Percentiles rank a stretch among this genome's conserved stretches.
Conservation (phyloP, 192 early-diverging fungal species). For the Phlyctochytrium arcticum region DNA sequence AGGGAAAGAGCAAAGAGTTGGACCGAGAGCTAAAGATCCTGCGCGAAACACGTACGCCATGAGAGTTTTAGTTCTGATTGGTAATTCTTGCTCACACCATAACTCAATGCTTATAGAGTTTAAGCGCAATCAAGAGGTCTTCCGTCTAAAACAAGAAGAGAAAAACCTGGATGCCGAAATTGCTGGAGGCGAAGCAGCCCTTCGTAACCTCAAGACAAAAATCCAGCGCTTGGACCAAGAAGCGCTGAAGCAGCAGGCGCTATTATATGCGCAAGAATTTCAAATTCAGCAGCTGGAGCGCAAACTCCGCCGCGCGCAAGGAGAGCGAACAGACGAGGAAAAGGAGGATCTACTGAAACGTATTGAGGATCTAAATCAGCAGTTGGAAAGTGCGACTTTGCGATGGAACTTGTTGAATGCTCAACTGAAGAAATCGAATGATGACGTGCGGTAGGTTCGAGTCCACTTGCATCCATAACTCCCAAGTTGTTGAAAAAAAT, state of each 20-base stretch:
- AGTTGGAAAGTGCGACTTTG: slow-evolving; percentile 39
- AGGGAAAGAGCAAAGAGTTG: slow-evolving; percentile 43
- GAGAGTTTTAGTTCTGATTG: not conserved
- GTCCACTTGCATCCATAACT: too few species aligned
- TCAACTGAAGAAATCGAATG: slow-evolving; percentile 57
- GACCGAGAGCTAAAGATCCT: slow-evolving; percentile 52
- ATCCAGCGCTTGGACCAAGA: slow-evolving; percentile 57
- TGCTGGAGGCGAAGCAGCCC: slow-evolving; percentile 47
- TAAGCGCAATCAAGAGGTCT: slow-evolving; percentile 51
- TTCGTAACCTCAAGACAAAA: slow-evolving; percentile 44
- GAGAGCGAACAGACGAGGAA: slow-evolving; percentile 62
- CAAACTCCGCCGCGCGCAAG: slow-evolving; percentile 53
- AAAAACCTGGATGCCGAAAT: slow-evolving; percentile 51
- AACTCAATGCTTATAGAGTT: slow-evolving; percentile 36
- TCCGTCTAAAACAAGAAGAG: slow-evolving; percentile 52
- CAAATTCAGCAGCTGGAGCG: slow-evolving; percentile 61
- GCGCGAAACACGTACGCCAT: slow-evolving; percentile 42
- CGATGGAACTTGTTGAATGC: slow-evolving; percentile 45
- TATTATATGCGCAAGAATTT: slow-evolving; percentile 57
- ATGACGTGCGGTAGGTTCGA: slow-evolving; percentile 44
- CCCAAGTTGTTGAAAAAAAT: too few species aligned
- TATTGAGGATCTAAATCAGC: slow-evolving; percentile 43
- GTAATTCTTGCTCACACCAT: not conserved
- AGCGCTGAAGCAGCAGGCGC: slow-evolving; percentile 50
- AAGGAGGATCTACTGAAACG: slow-evolving; percentile 46